A percentile compares a stretch with the other conserved stretches of the same genome.
phyloP scores from a whole-genome alignment of 495 filamentous ascomycete genomes.

The Xylaria acuta region DNA sequence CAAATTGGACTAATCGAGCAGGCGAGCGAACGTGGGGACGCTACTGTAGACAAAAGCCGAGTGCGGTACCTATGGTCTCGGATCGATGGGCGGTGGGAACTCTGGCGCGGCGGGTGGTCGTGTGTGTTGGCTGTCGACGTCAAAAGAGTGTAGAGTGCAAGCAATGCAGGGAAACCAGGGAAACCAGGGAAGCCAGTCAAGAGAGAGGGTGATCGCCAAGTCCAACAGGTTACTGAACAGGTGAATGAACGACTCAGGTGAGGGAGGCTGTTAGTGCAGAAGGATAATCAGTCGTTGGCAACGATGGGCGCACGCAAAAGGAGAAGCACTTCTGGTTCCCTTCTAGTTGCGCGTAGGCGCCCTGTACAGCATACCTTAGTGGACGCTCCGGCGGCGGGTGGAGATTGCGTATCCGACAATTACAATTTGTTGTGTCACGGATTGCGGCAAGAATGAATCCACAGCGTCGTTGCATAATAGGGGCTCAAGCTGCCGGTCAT shows the following conservation, averaged over 20 bases:
- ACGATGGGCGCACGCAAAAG: conserved; percentile 1
- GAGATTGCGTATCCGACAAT: conserved; percentile 10
- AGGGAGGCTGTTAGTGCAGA: conserved; percentile 13
- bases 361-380: conserved; percentile 5
- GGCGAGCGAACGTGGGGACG: not conserved
- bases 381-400: not conserved
- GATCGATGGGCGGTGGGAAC: conserved; percentile 17
- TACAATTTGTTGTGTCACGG: conserved; percentile 10
- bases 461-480: conserved; percentile 8
- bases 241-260: conserved; percentile 29
- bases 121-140: not conserved
- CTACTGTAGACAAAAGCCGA: not conserved
- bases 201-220: conserved; percentile 11
- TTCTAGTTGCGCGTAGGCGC: not conserved
- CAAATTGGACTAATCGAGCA: not conserved
- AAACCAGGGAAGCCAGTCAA: not conserved
- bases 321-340: not conserved
- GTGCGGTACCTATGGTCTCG: not conserved
- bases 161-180: not conserved
- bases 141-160: not conserved
- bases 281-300: not conserved
- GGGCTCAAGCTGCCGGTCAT: not conserved
- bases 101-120: not conserved
- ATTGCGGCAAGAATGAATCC: not conserved
- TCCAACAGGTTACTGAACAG: too few relatives aligned